Evolutionary conservation across 352 stramenopile genomes (phyloP), one percentile per base, ranked within the genome.

Genomic region (Phytophthora citrophthora): DNA sequence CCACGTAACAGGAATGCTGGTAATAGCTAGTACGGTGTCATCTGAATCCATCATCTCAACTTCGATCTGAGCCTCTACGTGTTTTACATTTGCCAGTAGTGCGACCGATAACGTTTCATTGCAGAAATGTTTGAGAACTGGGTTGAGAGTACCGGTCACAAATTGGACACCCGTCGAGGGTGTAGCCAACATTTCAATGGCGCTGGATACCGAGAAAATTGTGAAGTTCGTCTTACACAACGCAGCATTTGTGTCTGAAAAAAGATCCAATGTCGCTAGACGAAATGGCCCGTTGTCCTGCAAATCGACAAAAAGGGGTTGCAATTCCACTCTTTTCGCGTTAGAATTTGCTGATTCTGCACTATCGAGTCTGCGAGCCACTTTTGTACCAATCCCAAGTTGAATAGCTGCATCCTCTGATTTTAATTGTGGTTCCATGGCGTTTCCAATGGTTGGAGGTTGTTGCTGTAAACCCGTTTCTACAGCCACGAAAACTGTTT

Each of bases 141-240:
- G 54, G 15, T 55, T 27, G 23, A 39, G 41, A 52, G 47, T 54
- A 10, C 10, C 7, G 9, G 36, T 29, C 40, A 72, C 59, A 16
- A 64, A 5, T 13, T 54, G n/a, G 16, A 54, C 12, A 9, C 64
- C 64, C 29, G 40, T 41, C 3, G 50, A 68, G 43, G 23, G 31
- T 11, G 45, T 13, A 51, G 45, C 49, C 13, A 64, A 13, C 7
- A 46, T 63, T 11, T 10, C 12, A 46, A 68, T 53, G 8, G 15
- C 20, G 6, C 68, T 57, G 1, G 13, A 34, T n/a, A 45, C 4
- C 20, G 40, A 29, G 18, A 72, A 72, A 24, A 68, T 39, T 1
- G 12, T 55, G 38, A 68, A 51, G 3, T 8, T 60, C 41, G 51
- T 72, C 15, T 64, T 26, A 36, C 64, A 68, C 20, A 43, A 23